A percentile compares a stretch with the other conserved stretches of the same genome.
These are phyloP conservation scores for Aspergillus oerlinghausenensis DNA, from an alignment of 2,329 filamentous ascomycete species.

Conservation along the genomic window DNA sequence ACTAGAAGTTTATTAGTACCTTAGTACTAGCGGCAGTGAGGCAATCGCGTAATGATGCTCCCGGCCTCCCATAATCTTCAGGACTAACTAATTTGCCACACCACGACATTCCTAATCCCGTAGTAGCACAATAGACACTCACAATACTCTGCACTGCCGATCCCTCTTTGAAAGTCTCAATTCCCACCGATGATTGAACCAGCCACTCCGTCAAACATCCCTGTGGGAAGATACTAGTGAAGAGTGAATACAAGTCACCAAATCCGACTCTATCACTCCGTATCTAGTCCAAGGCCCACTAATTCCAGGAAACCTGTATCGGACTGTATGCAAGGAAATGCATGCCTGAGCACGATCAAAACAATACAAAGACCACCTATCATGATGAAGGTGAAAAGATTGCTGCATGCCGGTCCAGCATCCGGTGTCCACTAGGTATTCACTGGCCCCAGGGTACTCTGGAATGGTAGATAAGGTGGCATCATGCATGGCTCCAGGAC, in stretches of 20 bases:
- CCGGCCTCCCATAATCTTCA: not conserved
- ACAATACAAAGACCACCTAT: not conserved
- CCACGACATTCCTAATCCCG: not conserved
- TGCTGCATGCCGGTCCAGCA: not conserved
- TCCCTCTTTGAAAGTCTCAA: not conserved
- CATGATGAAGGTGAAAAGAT: not conserved
- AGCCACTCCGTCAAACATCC: not conserved
- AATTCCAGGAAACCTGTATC: not conserved
- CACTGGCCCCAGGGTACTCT: too few relatives aligned
- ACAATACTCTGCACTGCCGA: not conserved
- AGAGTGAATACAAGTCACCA: not conserved
- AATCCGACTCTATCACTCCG: not conserved
- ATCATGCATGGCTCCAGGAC: not conserved
- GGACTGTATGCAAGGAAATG: not conserved
- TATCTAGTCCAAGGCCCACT: not conserved
- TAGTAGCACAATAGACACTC: not conserved
- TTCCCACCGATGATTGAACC: too few relatives aligned
- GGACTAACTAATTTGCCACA: not conserved
- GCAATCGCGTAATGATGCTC: not conserved
- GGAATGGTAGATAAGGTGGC: not conserved
- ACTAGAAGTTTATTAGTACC: not conserved
- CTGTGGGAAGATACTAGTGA: not conserved
- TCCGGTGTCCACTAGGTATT: too few relatives aligned
- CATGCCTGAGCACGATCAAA: not conserved
- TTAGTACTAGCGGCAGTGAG: not conserved